Percentiles rank a stretch among this genome's conserved stretches.
These are phyloP conservation scores for Aspergillus nomiae DNA, from an alignment of 2,329 filamentous ascomycete genomes.

Conservation along the genomic window DNA sequence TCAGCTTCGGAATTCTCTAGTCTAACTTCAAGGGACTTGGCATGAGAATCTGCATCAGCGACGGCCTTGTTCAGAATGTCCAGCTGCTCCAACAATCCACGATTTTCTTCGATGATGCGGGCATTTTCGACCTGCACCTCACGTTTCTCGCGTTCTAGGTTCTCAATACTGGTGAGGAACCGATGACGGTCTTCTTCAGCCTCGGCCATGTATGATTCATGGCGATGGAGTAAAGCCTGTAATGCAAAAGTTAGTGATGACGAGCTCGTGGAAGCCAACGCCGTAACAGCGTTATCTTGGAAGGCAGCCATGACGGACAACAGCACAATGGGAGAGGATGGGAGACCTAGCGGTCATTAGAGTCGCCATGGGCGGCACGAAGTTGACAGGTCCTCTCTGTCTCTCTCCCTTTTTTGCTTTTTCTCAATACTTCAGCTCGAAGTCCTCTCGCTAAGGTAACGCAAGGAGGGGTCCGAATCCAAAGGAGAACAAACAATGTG, in stretches of 20 bases:
- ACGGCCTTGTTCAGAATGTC: conserved; percentile 81
- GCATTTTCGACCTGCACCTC: conserved; percentile 76
- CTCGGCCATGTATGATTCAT: conserved; percentile 93
- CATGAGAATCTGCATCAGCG: conserved; percentile 75
- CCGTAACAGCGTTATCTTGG: conserved; percentile 24
- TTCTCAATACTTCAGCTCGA: not conserved
- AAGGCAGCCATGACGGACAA: conserved; percentile 33
- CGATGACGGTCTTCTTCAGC: conserved; percentile 80
- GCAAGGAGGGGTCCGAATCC: conserved; percentile 14
- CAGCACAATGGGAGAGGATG: conserved; percentile 31
- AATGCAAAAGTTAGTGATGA: conserved; percentile 70
- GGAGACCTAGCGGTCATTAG: conserved; percentile 21
- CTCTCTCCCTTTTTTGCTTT: not conserved
- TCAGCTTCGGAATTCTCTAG: conserved; percentile 77
- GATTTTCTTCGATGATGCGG: conserved; percentile 79
- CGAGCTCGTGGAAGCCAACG: conserved; percentile 19
- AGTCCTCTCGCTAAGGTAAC: not conserved
- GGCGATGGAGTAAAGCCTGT: conserved; percentile 86
- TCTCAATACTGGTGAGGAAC: conserved; percentile 72
- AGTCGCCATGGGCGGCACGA: conserved; percentile 24
- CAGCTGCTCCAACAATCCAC: conserved; percentile 76
- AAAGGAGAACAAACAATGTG: conserved; percentile 15
- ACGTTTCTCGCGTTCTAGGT: conserved; percentile 72
- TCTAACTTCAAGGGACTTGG: conserved; percentile 74
- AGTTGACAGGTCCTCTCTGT: not conserved